Conservation (phyloP, 176 grass and related monocot genomes). For the Coix lacrymajobi region DNA sequence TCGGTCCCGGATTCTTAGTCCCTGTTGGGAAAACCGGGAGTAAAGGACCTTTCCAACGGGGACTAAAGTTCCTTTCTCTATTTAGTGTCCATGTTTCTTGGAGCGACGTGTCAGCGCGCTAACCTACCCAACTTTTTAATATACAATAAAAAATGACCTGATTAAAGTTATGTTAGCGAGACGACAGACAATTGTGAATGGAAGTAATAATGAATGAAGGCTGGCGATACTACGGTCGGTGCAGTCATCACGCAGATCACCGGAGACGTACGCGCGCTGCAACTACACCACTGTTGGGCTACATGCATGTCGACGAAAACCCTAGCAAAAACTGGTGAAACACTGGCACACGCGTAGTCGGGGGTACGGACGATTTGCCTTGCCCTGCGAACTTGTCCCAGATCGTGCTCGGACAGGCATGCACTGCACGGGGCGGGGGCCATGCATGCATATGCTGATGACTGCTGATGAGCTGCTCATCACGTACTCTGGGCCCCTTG, state of each 20-base stretch:
- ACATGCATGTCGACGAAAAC: slow-evolving; percentile 10
- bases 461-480: neutral
- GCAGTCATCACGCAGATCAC: neutral
- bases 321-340: neutral
- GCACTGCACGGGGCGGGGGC: no score
- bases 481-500: neutral
- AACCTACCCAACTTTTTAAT: no score
- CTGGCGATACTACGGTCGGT: neutral
- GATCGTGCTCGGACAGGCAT: neutral
- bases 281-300: slow-evolving; percentile 29
- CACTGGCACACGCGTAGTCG: neutral
- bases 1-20: no score
- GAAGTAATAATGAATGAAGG: neutral
- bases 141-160: no score
- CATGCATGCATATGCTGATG: neutral
- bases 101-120: no score
- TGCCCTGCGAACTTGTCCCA: neutral
- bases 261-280: neutral
- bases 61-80: no score
- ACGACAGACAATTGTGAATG: neutral
- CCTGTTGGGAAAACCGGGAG: no score
- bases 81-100: no score
- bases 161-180: no score
- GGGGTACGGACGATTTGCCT: neutral
- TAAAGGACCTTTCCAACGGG: no score